Evolutionary conservation across 352 stramenopile genomes (phyloP).

Genomic region (Ophiocytium majus): DNA sequence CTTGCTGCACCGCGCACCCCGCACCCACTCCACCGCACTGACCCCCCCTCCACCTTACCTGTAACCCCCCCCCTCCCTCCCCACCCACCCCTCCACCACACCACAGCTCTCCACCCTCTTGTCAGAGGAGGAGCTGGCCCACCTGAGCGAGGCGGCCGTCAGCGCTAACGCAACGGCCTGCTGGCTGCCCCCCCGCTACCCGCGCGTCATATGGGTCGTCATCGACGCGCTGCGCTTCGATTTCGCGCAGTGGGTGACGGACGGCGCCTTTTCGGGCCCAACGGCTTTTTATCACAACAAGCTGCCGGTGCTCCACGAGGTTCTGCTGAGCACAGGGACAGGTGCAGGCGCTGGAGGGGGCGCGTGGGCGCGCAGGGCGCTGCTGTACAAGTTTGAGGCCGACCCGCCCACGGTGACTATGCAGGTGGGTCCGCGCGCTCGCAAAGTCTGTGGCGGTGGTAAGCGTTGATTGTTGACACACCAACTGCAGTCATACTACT

Average conservation of each 20-base stretch:
- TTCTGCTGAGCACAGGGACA: slow-evolving; percentile 62
- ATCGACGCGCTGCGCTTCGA: slow-evolving; percentile 95
- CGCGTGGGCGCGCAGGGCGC: slow-evolving; percentile 38
- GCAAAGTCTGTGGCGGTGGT: not conserved
- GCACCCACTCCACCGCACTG: no score
- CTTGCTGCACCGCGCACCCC: no score
- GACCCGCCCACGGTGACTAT: slow-evolving; percentile 95
- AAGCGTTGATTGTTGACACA: no score
- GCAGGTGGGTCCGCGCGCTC: slow-evolving; percentile 21
- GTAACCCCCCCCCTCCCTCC: not conserved
- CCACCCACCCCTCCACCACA: not conserved
- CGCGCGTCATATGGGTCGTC: slow-evolving; percentile 82
- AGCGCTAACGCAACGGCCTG: not conserved
- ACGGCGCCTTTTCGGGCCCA: not conserved
- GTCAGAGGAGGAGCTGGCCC: slow-evolving; percentile 20
- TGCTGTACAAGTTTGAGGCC: slow-evolving; percentile 88
- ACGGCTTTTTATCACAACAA: slow-evolving; percentile 68
- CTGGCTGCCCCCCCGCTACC: slow-evolving; percentile 40
- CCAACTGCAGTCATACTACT: no score
- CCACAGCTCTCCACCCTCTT: slow-evolving; percentile 30
- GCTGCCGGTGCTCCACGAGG: slow-evolving; percentile 72
- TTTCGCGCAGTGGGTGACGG: slow-evolving; percentile 65
- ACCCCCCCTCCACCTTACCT: not conserved
- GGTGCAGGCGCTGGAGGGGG: slow-evolving; percentile 61
- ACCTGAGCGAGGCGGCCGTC: slow-evolving; percentile 25